Evolutionary conservation across 371 early-diverging fungal genomes (phyloP).

Genomic region (Mortierella sp.): DNA sequence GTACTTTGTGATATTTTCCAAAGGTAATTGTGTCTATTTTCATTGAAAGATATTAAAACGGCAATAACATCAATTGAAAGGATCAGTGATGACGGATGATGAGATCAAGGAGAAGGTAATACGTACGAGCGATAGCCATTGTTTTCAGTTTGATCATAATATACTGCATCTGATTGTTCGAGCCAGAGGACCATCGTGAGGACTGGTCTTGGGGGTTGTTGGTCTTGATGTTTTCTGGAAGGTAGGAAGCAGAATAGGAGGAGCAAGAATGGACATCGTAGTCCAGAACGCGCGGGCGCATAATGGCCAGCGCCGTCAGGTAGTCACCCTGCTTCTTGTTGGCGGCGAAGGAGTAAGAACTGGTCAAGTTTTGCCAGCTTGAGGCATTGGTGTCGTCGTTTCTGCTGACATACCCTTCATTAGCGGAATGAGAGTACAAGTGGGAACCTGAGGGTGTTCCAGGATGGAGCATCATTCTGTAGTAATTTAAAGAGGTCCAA

Average conservation of each 20-base stretch:
- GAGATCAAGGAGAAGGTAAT: background rate
- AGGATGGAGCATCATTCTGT: constrained; percentile 47
- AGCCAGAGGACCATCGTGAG: constrained; percentile 88
- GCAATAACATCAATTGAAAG: background rate
- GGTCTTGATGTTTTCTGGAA: constrained; percentile 81
- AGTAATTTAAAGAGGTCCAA: background rate
- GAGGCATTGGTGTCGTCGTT: background rate
- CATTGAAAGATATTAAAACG: background rate
- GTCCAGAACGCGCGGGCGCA: constrained; percentile 51
- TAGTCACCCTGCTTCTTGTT: constrained; percentile 49
- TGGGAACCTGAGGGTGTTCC: constrained; percentile 11
- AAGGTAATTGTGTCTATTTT: constrained; percentile 85
- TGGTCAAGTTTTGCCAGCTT: background rate
- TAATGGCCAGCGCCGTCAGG: constrained; percentile 52
- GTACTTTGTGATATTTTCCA: constrained; percentile 96
- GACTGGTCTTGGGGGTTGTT: constrained; percentile 83
- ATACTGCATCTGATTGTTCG: constrained; percentile 87
- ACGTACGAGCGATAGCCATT: constrained; percentile 79
- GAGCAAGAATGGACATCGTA: constrained; percentile 77
- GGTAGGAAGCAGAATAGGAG: constrained; percentile 81
- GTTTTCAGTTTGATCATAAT: constrained; percentile 81
- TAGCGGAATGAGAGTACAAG: background rate
- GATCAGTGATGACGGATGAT: background rate
- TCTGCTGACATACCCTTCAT: background rate
- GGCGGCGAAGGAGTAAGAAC: constrained; percentile 10